Evolutionary conservation across 345 rosid species (phyloP).

Genomic region (Trapa incisa): DNA sequence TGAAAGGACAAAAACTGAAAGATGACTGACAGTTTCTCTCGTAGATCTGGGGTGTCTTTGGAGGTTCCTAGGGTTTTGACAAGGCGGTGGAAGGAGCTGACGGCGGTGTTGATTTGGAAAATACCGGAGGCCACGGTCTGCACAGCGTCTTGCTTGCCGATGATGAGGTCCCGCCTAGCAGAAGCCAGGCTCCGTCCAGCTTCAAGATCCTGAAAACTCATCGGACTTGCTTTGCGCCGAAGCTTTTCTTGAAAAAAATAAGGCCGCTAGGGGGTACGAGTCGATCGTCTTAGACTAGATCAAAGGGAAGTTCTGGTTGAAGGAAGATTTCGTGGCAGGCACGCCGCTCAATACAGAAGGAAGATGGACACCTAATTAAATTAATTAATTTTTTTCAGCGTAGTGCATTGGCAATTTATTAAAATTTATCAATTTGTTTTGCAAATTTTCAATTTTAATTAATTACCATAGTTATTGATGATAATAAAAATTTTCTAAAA

Average conservation of each 20-base stretch:
- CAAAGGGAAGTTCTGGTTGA: no score
- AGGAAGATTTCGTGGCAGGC: no score
- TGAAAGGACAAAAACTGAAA: background rate
- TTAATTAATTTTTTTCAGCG: no score
- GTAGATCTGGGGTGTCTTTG: conserved; percentile 15
- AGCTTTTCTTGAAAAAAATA: background rate
- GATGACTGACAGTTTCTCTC: conserved; percentile 17
- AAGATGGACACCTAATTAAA: no score
- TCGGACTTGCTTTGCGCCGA: background rate
- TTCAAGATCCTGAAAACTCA: conserved; percentile 16
- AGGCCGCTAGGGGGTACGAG: background rate
- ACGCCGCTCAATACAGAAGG: no score
- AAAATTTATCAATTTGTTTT: no score
- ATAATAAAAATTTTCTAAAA: no score
- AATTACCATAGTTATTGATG: no score
- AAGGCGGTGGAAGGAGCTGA: conserved; percentile 13
- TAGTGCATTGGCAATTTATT: no score
- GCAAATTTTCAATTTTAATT: no score
- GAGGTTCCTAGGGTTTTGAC: conserved; percentile 14
- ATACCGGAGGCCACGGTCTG: conserved; percentile 14
- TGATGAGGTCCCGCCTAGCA: conserved; percentile 11
- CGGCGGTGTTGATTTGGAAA: conserved; percentile 17
- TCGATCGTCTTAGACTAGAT: background rate
- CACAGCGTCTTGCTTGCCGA: conserved; percentile 11
- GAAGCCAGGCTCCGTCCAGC: conserved; percentile 4